phyloP scores from a whole-genome alignment of 2,329 filamentous ascomycete species.

The Teratosphaeria destructans region DNA sequence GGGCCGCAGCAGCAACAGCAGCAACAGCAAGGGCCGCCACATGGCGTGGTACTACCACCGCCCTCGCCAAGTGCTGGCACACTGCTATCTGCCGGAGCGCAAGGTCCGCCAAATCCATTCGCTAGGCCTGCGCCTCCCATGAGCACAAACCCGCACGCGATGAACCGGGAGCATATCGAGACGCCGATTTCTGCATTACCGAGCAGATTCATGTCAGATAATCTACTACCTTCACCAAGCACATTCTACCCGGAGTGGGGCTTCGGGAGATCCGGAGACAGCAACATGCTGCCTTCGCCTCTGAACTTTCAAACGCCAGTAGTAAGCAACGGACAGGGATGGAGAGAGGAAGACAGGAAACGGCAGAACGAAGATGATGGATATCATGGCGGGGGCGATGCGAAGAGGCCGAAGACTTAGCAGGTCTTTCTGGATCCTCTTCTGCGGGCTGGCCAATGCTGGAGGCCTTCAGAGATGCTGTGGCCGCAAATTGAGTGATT shows the following conservation, averaged over 20 bases:
- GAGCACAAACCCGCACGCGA: conserved; percentile 35
- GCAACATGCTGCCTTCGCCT: conserved; percentile 86
- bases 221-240: conserved; percentile 80
- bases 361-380: conserved; percentile 25
- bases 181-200: conserved; percentile 92
- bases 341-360: conserved; percentile 34
- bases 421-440: not conserved
- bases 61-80: conserved; percentile 83
- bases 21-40: conserved; percentile 17
- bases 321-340: conserved; percentile 33
- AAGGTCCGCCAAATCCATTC: conserved; percentile 90
- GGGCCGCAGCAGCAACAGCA: conserved; percentile 9
- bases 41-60: conserved; percentile 73
- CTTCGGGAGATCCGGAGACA: conserved; percentile 49
- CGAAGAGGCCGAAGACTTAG: conserved; percentile 11
- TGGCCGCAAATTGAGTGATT: not conserved
- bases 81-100: conserved; percentile 79
- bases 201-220: conserved; percentile 78
- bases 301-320: conserved; percentile 82
- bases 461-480: not conserved
- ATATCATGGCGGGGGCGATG: conserved; percentile 8
- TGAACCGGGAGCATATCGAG: conserved; percentile 44
- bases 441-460: not conserved
- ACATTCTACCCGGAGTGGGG: conserved; percentile 91
- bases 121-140: conserved; percentile 72